phyloP scores from a whole-genome alignment of 805 yeast genomes.

The Cyberlindnera maritima region DNA sequence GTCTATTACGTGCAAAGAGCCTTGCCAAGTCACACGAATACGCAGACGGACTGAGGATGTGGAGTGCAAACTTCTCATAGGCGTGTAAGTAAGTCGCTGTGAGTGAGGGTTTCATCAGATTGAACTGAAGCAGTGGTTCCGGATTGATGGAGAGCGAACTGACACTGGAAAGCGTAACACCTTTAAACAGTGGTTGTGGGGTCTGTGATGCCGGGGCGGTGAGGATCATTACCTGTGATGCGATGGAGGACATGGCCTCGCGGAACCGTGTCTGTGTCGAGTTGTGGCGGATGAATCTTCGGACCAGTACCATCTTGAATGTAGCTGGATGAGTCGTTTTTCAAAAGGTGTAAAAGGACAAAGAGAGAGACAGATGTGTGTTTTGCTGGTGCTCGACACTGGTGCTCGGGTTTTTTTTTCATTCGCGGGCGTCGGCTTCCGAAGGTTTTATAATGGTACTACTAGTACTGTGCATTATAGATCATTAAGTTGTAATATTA shows the following conservation, averaged over 20 bases:
- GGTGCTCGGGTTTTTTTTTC: not conserved
- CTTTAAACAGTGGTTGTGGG: constrained; percentile 40
- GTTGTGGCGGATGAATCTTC: constrained; percentile 2
- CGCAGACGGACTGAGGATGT: constrained; percentile 62
- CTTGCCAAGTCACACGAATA: constrained; percentile 59
- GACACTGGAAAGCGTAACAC: constrained; percentile 85
- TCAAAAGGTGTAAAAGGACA: too few species aligned
- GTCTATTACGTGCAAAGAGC: constrained; percentile 56
- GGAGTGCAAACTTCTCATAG: constrained; percentile 64
- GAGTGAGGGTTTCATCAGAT: constrained; percentile 80
- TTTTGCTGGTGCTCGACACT: not conserved
- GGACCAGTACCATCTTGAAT: too few species aligned
- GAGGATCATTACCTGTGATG: constrained; percentile 55
- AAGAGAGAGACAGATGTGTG: not conserved
- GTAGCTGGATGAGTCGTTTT: too few species aligned
- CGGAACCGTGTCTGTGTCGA: constrained; percentile 25
- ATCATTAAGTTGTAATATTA: too few species aligned
- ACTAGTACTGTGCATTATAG: too few species aligned
- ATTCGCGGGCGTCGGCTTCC: constrained; percentile 1
- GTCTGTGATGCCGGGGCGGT: constrained; percentile 43
- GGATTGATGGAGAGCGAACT: constrained; percentile 80
- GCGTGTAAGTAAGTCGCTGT: constrained; percentile 68
- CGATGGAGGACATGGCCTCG: constrained; percentile 44
- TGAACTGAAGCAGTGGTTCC: constrained; percentile 76
- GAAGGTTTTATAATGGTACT: too few species aligned